These are phyloP conservation scores for Thielaviopsis musarum DNA, from an alignment of 2,329 filamentous ascomycete genomes.

Conservation along the genomic window DNA sequence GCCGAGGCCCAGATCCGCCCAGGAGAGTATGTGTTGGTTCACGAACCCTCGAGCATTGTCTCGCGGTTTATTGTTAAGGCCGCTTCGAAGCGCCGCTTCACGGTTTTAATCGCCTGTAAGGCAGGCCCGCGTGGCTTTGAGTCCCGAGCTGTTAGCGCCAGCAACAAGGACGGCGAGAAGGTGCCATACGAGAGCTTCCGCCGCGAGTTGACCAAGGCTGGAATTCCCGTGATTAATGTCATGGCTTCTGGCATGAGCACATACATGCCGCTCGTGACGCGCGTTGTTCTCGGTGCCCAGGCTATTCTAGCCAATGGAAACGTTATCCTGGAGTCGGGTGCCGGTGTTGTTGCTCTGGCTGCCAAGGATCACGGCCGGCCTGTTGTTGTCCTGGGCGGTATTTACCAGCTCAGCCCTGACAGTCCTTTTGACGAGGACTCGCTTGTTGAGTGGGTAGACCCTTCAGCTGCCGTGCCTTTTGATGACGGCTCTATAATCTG, in stretches of 20 bases:
- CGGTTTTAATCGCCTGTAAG: conserved; percentile 66
- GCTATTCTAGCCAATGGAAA: conserved; percentile 79
- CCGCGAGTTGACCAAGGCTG: conserved; percentile 61
- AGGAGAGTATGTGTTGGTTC: conserved; percentile 80
- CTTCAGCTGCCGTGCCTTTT: conserved; percentile 59
- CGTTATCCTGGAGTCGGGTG: conserved; percentile 70
- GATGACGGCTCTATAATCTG: conserved; percentile 66
- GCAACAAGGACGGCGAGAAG: conserved; percentile 1
- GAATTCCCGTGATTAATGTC: conserved; percentile 69
- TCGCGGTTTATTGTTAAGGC: conserved; percentile 81
- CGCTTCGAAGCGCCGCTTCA: conserved; percentile 79
- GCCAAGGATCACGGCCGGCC: conserved; percentile 69
- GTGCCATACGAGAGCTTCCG: conserved; percentile 40
- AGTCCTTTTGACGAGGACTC: conserved; percentile 70
- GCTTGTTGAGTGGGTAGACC: conserved; percentile 73
- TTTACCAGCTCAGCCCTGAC: conserved; percentile 87
- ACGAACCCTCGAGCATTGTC: conserved; percentile 71
- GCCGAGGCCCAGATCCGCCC: conserved; percentile 86
- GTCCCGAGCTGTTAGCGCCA: conserved; percentile 17
- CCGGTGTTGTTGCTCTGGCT: conserved; percentile 65
- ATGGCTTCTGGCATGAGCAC: conserved; percentile 76
- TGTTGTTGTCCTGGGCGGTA: conserved; percentile 75
- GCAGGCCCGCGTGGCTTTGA: conserved; percentile 22
- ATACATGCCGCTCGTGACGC: conserved; percentile 89
- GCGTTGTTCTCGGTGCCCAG: conserved; percentile 80